phyloP scores from a whole-genome alignment of 495 filamentous ascomycete species.

The Aspergillus heteromorphus region DNA sequence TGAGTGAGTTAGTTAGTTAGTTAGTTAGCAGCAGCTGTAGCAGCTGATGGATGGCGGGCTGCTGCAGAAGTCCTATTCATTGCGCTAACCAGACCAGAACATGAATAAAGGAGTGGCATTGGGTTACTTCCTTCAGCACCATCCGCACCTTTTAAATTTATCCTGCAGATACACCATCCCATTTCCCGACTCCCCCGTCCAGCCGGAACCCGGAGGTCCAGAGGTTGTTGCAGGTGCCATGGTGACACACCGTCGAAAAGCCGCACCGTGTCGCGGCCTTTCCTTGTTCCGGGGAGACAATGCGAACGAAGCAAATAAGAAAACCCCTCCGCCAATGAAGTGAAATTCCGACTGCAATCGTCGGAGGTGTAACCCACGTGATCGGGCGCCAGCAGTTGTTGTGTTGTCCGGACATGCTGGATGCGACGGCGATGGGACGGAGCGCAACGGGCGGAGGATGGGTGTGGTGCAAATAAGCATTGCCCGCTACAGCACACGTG shows the following conservation, averaged over 20 bases:
- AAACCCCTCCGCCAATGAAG: not conserved
- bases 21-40: not conserved
- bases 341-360: no score
- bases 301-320: slow-evolving; percentile 7
- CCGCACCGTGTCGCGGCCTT: slow-evolving; percentile 2
- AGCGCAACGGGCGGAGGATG: not conserved
- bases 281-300: slow-evolving; percentile 2
- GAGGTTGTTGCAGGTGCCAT: slow-evolving; percentile 10
- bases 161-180: slow-evolving; percentile 18
- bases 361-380: no score
- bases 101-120: slow-evolving; percentile 1
- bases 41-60: slow-evolving; percentile 8
- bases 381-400: not conserved
- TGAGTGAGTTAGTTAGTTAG: no score
- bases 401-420: not conserved
- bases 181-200: slow-evolving; percentile 21
- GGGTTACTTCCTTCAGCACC: slow-evolving; percentile 2
- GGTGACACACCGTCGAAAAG: slow-evolving; percentile 11
- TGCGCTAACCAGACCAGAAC: slow-evolving; percentile 12
- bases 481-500: slow-evolving; percentile 11
- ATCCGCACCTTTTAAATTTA: slow-evolving; percentile 10
- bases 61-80: slow-evolving; percentile 13
- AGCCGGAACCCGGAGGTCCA: slow-evolving; percentile 19
- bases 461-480: slow-evolving; percentile 15
- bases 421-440: not conserved